Evolutionary conservation across 176 grass and related monocot genomes (phyloP).

Genomic region (Eremochloa ophiuroides): DNA sequence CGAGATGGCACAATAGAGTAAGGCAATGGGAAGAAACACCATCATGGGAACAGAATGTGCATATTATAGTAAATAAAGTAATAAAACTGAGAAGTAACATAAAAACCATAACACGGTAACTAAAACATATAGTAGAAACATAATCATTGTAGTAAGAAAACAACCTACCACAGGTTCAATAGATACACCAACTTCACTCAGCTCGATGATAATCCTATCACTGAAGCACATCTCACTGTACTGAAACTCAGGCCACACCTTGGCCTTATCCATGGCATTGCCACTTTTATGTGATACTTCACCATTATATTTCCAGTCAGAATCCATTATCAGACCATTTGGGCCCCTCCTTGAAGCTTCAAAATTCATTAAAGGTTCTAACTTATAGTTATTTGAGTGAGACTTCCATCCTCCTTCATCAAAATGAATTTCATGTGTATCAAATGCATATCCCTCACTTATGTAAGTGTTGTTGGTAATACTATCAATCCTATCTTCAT

Average conservation of each 20-base stretch:
- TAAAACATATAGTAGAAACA: slow-evolving; percentile 17
- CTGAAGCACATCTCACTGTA: slow-evolving; percentile 71
- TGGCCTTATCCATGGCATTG: slow-evolving; percentile 37
- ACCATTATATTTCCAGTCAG: slow-evolving; percentile 58
- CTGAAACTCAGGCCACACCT: slow-evolving; percentile 54
- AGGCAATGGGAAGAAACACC: not conserved
- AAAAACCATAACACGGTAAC: not conserved
- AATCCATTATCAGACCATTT: slow-evolving; percentile 52
- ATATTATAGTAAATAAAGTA: slow-evolving; percentile 21
- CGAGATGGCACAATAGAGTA: not conserved
- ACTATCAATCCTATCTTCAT: slow-evolving; percentile 67
- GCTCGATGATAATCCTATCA: slow-evolving; percentile 71
- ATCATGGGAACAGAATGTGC: not conserved
- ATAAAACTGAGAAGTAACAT: not conserved
- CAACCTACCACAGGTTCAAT: slow-evolving; percentile 61
- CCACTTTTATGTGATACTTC: slow-evolving; percentile 38
- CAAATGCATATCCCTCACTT: slow-evolving; percentile 41
- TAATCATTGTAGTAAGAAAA: slow-evolving; percentile 6
- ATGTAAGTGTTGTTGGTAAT: slow-evolving; percentile 37
- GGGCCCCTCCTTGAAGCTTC: slow-evolving; percentile 38
- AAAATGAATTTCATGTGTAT: slow-evolving; percentile 50
- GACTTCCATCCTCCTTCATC: slow-evolving; percentile 55
- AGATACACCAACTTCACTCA: slow-evolving; percentile 72
- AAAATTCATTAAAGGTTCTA: slow-evolving; percentile 43
- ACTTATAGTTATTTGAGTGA: slow-evolving; percentile 35